Conservation (phyloP, 495 filamentous ascomycete species). For the Talaromyces borbonicus region DNA sequence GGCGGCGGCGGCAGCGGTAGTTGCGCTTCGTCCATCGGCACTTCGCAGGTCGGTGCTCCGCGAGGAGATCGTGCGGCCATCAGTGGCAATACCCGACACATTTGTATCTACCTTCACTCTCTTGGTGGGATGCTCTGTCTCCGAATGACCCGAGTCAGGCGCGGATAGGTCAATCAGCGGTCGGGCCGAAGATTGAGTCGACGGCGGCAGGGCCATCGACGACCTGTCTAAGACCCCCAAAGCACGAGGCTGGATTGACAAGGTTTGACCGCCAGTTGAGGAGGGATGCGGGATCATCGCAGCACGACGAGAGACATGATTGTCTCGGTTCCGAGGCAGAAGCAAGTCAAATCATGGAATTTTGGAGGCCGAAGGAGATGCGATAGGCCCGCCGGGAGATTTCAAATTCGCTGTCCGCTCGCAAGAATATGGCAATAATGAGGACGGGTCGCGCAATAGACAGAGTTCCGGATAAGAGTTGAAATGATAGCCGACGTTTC, state of each 20-base stretch:
- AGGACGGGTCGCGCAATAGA: too few relatives aligned
- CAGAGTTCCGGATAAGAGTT: too few relatives aligned
- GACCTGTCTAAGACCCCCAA: constrained; percentile 22
- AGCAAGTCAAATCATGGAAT: background rate
- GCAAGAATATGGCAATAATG: too few relatives aligned
- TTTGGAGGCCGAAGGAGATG: background rate
- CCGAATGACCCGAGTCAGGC: constrained; percentile 22
- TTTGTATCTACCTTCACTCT: constrained; percentile 29
- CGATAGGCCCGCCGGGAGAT: background rate
- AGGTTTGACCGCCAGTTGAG: constrained; percentile 31
- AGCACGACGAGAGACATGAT: constrained; percentile 36
- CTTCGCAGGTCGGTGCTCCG: too few relatives aligned
- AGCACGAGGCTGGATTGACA: constrained; percentile 30
- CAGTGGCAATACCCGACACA: constrained; percentile 13
- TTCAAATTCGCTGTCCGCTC: too few relatives aligned
- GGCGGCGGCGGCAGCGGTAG: constrained; percentile 3
- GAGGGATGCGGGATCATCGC: constrained; percentile 41
- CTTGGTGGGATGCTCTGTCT: constrained; percentile 30
- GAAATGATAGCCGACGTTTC: too few relatives aligned
- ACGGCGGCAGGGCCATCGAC: constrained; percentile 18
- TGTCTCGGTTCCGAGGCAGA: constrained; percentile 15
- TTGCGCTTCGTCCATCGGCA: constrained; percentile 24
- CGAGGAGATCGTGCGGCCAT: constrained; percentile 17
- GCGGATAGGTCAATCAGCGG: constrained; percentile 33
- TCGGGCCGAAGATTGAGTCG: constrained; percentile 18